Evolutionary conservation across 2,329 filamentous ascomycete species (phyloP).

Genomic region (Epichloe hybrida): DNA sequence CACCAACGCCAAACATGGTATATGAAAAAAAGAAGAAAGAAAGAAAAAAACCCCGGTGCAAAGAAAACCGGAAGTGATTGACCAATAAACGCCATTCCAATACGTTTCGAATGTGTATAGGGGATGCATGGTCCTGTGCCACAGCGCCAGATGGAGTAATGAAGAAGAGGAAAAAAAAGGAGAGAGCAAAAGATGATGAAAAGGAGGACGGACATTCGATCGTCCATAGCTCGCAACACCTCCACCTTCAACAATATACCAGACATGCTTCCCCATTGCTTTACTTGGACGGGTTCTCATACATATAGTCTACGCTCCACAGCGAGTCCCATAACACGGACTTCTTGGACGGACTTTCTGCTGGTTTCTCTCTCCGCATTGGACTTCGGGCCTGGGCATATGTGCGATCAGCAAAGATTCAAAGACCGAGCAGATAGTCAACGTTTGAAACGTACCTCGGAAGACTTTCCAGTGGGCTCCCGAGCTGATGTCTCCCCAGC

Average conservation of each 20-base stretch:
- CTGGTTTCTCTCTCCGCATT: conserved; percentile 26
- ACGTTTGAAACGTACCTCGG: conserved; percentile 39
- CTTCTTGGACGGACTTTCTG: conserved; percentile 30
- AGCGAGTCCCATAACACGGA: conserved; percentile 49
- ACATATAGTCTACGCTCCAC: conserved; percentile 46
- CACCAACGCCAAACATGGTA: background rate
- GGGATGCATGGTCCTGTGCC: background rate
- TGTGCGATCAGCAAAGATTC: conserved; percentile 12
- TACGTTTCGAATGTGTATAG: background rate
- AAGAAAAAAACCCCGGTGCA: too few species aligned
- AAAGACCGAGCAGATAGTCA: conserved; percentile 38
- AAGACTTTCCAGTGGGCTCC: conserved; percentile 12
- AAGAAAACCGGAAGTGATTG: too few species aligned
- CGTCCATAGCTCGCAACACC: too few species aligned
- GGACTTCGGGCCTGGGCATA: conserved; percentile 14
- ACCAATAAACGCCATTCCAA: background rate
- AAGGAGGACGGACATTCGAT: background rate
- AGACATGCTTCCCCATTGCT: background rate
- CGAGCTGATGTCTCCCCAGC: conserved; percentile 15
- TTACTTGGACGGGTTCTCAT: conserved; percentile 28
- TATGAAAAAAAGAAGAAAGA: background rate
- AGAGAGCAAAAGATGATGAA: background rate
- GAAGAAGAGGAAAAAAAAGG: background rate
- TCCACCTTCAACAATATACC: too few species aligned
- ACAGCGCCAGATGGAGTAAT: background rate